Conservation (phyloP, 2,329 filamentous ascomycete genomes). For the Eurotiales sp. region DNA sequence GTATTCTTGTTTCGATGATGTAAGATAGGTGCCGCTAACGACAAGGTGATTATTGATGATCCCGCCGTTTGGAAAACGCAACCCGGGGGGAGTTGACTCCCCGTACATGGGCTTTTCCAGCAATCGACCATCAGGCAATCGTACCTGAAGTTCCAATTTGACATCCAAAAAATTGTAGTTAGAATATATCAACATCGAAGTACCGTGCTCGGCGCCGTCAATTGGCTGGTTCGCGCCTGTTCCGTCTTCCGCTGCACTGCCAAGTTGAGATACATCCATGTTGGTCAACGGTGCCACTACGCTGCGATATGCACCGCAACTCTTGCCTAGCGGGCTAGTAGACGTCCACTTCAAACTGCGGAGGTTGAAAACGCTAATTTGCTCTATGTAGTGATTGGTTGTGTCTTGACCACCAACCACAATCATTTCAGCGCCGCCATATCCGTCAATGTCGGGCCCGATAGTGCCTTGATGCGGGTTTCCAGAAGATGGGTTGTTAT, state of each 20-base stretch:
- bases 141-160: constrained; percentile 88
- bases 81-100: constrained; percentile 79
- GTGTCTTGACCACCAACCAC: constrained; percentile 95
- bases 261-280: constrained; percentile 43
- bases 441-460: constrained; percentile 83
- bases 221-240: constrained; percentile 31
- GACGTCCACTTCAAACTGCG: constrained; percentile 94
- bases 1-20: constrained; percentile 97
- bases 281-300: constrained; percentile 76
- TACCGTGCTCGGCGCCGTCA: constrained; percentile 38
- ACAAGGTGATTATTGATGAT: constrained; percentile 96
- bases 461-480: constrained; percentile 84
- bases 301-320: constrained; percentile 92
- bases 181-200: constrained; percentile 90
- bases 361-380: constrained; percentile 97
- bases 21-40: constrained; percentile 94
- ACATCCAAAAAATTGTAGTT: constrained; percentile 99
- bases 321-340: constrained; percentile 80
- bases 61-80: constrained; percentile 93
- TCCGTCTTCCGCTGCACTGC: constrained; percentile 38
- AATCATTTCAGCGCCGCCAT: constrained; percentile 93
- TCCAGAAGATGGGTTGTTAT: constrained; percentile 79
- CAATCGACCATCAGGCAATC: constrained; percentile 76
- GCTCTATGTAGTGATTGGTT: constrained; percentile 97
- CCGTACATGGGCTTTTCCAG: constrained; percentile 82